Evolutionary conservation across 139 green algal genomes (phyloP), one percentile per base, ranked within the genome.

Genomic region (Coelastrella sp.): DNA sequence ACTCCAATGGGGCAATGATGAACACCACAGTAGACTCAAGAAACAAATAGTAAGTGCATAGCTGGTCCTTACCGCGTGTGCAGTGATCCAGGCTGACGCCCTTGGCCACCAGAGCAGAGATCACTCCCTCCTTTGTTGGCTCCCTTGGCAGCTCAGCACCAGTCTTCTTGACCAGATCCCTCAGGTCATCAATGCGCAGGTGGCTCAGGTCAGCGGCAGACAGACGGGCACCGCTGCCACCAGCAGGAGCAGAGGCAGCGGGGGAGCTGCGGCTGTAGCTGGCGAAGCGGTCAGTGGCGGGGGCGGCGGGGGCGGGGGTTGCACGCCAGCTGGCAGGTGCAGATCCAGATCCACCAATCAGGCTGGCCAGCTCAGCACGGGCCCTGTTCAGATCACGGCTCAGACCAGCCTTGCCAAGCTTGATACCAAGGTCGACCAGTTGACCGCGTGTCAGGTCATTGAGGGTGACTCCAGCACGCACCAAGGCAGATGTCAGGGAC

Each of bases 391-490:
- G 27, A 35, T 83, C 75, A 15, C 75, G 75, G 75, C 37, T 60
- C 11, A 83, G 75, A 27, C 75, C 75, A n/a, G 75, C 75, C 75
- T 83, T 83, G 75, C 75, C 75, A 51, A 83, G 75, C 75, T 83
- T 83, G 75, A 71, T 83, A 27, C 77, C 77, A 9, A 84, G 77
- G 57, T 84, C 77, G 40, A 73, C 77, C 57, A 84, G 77, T 60
- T 84, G 77, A 48, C 77, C 77, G 21, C 57, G 53, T 37, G 60
- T 64, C 37, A 84, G 77, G 77, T 84, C 77, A 63, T 40, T 62
- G 17, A 73, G 59, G 57, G 59, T 62, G 25, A 84, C 77, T 30
- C 77, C 74, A 37, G 74, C 51, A 35, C 19, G 8, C 0, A 51
- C 51, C 50, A 81, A 34, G 32, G 34, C 74, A 35, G 2, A 13